Conservation (phyloP, 768 basidiomycete species). For the Psilocybe cyanescens region DNA sequence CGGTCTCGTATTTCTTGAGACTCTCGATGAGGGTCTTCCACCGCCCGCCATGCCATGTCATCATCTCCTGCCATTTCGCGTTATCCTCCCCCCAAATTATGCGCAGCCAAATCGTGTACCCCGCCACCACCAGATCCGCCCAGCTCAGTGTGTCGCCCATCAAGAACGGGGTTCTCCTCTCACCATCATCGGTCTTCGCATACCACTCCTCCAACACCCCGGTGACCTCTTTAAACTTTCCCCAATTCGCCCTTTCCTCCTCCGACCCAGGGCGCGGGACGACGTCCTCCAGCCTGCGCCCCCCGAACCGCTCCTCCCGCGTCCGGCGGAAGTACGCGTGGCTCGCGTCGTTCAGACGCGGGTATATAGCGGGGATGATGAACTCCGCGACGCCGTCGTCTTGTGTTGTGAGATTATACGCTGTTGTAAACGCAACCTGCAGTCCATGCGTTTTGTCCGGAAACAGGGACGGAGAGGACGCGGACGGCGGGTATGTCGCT, state of each 20-base stretch:
- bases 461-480: conserved; percentile 39
- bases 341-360: conserved; percentile 15
- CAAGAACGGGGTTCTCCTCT: conserved; percentile 23
- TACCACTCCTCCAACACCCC: conserved; percentile 24
- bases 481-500: conserved; percentile 47
- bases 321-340: conserved; percentile 24
- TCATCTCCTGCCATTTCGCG: conserved; percentile 36
- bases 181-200: conserved; percentile 18
- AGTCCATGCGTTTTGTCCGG: conserved; percentile 23
- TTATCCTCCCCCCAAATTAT: conserved; percentile 34
- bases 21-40: conserved; percentile 31
- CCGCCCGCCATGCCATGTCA: conserved; percentile 32
- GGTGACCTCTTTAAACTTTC: conserved; percentile 21
- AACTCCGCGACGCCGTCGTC: conserved; percentile 8
- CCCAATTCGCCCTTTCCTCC: conserved; percentile 24
- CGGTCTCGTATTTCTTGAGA: conserved; percentile 23
- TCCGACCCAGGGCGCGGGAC: conserved; percentile 21
- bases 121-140: conserved; percentile 40
- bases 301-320: conserved; percentile 21
- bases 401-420: not conserved
- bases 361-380: conserved; percentile 10
- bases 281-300: conserved; percentile 23
- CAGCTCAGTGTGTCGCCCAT: conserved; percentile 35
- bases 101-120: conserved; percentile 27
- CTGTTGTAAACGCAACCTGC: conserved; percentile 15